Base-by-base conservation (phyloP, 2,329 filamentous ascomycete genomes). In the Cladosporium sp. region DNA sequence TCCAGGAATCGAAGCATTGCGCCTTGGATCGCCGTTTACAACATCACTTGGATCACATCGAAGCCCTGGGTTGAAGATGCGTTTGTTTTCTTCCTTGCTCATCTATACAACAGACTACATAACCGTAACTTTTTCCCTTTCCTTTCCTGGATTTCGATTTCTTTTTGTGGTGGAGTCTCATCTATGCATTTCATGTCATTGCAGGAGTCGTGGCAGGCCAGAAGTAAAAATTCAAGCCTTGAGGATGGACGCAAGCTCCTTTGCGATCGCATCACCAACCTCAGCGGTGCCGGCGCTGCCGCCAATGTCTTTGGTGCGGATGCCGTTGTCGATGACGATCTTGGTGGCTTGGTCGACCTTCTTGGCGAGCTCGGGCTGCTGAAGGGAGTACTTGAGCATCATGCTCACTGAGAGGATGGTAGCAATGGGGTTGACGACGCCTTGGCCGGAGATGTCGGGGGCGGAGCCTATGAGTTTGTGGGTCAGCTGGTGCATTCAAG, bases 371-470 rank as follows among this genome's bases (percentile, higher is more conserved):
- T 84, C 80, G 28, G 88, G 85, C 64, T 92, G 83, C 68, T 86
- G 85, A 59, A 97, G 83, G 13, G 91, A 96, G 80, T 97, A 97
- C 70, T 91, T 88, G 69, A 97, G 83, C 87, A 99, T 90, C 91
- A 97, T 96, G 68, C 91, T 91, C 13, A 96, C 83, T 12, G 91
- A 96, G 42, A 97, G 83, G 63, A 97, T 91, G 56, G 91, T 92
- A 51, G 92, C 93, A 60, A 97, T 81, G 34, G 93, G 93, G 80
- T 95, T 96, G 68, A 96, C 91, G 39, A 66, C 62, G 60, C 90
- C 90, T 77, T 95, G 83, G 64, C 93, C 92, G 2, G 90, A 91
- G 68, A 97, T 97, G 70, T 97, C 92, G 25, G 92, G 93, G 19
- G 93, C 93, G 45, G 90, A 94, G 36, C 91, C 89, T 89, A 10